Conservation (phyloP, 208 protist species). For the Tritrichomonas foetus region DNA sequence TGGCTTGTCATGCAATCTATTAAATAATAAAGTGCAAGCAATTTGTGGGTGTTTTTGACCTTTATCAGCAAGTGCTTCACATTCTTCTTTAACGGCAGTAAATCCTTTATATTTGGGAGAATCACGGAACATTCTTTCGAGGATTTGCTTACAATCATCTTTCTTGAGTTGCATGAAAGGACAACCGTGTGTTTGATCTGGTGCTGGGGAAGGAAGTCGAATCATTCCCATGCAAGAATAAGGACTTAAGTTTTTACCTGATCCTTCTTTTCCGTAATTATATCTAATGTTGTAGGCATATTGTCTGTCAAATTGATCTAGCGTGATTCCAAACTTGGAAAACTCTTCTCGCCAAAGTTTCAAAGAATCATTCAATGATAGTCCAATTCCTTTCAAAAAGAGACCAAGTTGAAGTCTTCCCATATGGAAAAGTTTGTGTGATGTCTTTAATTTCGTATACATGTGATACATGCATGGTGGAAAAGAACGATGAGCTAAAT, state of each 20-base stretch:
- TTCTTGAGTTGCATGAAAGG: background rate
- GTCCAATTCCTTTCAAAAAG: slow-evolving; percentile 39
- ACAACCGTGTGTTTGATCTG: slow-evolving; percentile 32
- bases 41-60: background rate
- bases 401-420: slow-evolving; percentile 10
- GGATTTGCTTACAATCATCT: background rate
- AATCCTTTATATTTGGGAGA: background rate
- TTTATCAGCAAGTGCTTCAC: background rate
- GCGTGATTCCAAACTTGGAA: background rate
- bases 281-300: slow-evolving; percentile 41
- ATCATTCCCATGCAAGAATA: slow-evolving; percentile 14
- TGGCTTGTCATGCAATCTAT: background rate
- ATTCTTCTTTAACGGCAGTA: background rate
- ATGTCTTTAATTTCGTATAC: background rate
- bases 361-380: slow-evolving; percentile 1
- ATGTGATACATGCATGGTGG: slow-evolving; percentile 1
- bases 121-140: background rate
- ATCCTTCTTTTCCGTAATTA: slow-evolving; percentile 37
- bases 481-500: background rate
- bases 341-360: slow-evolving; percentile 25
- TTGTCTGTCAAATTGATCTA: slow-evolving; percentile 17
- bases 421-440: background rate
- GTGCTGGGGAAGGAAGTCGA: background rate
- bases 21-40: background rate
- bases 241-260: background rate